These are phyloP conservation scores for Lonicera japonica DNA, from an alignment of 129 eudicot genomes.

Conservation along the genomic window DNA sequence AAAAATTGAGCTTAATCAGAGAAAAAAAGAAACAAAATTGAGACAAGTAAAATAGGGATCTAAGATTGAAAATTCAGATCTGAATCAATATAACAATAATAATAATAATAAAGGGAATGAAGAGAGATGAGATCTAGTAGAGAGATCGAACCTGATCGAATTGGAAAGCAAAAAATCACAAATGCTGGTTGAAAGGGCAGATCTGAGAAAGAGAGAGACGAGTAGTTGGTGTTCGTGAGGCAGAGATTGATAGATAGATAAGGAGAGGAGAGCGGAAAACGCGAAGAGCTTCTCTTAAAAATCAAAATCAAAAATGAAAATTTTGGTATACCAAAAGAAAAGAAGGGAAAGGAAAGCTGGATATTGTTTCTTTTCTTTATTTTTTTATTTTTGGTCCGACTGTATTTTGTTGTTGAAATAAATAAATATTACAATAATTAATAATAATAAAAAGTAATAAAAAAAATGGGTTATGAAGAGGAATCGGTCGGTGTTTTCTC, in stretches of 20 bases:
- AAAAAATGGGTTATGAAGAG: neutral
- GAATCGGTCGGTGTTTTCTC: neutral
- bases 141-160: slow-evolving; percentile 7
- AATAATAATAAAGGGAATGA: neutral
- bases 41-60: neutral
- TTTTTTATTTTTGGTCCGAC: no score
- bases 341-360: no score
- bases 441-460: no score
- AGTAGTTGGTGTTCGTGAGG: neutral
- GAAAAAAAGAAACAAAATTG: neutral
- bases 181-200: neutral
- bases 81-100: neutral
- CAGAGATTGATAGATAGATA: neutral
- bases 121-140: neutral
- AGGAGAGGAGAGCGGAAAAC: slow-evolving; percentile 2
- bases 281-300: slow-evolving; percentile 1
- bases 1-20: neutral
- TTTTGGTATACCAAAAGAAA: no score
- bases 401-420: no score
- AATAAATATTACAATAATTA: no score
- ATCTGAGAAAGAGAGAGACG: neutral
- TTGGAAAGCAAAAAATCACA: neutral
- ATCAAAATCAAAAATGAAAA: no score
- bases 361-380: no score
- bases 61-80: slow-evolving; percentile 11